phyloP scores from a whole-genome alignment of 108 stramenopile genomes.

The Nitzschia inconspicua region DNA sequence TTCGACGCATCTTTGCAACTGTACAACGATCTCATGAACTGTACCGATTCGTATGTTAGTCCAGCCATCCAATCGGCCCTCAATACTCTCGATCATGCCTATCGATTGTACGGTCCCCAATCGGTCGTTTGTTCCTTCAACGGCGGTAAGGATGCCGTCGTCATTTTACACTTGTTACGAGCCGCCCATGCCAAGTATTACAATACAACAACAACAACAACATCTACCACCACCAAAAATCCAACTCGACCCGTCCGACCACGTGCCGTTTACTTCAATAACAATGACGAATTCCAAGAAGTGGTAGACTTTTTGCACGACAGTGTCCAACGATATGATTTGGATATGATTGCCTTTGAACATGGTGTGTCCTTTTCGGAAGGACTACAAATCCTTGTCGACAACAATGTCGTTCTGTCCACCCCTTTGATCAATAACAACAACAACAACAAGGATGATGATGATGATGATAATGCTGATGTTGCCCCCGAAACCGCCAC shows the following conservation, averaged over 20 bases:
- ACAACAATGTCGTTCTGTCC: conserved; percentile 31
- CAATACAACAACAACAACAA: conserved; percentile 9
- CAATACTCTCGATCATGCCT: conserved; percentile 68
- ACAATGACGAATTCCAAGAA: conserved; percentile 79
- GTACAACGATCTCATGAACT: conserved; percentile 54
- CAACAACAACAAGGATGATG: too few species aligned
- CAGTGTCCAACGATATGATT: conserved; percentile 74
- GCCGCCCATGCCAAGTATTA: conserved; percentile 84
- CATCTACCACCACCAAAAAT: neutral
- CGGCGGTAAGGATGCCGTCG: conserved; percentile 98
- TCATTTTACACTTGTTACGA: conserved; percentile 90
- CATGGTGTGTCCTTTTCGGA: conserved; percentile 53
- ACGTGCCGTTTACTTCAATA: conserved; percentile 77
- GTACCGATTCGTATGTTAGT: conserved; percentile 55
- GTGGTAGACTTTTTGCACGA: conserved; percentile 53
- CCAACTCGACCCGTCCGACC: conserved; percentile 46
- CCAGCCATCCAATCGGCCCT: conserved; percentile 55
- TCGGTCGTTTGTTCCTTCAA: conserved; percentile 91
- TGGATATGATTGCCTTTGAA: conserved; percentile 86
- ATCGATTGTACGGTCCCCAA: conserved; percentile 73
- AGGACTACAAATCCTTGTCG: conserved; percentile 68
- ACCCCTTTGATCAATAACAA: too few species aligned
- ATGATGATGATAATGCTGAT: too few species aligned
- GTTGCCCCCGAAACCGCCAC: neutral
- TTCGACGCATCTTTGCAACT: conserved; percentile 53